Evolutionary conservation across 202 grass and related monocot genomes (phyloP), one percentile per base, ranked within the genome.

Genomic region (Panicum hallii): DNA sequence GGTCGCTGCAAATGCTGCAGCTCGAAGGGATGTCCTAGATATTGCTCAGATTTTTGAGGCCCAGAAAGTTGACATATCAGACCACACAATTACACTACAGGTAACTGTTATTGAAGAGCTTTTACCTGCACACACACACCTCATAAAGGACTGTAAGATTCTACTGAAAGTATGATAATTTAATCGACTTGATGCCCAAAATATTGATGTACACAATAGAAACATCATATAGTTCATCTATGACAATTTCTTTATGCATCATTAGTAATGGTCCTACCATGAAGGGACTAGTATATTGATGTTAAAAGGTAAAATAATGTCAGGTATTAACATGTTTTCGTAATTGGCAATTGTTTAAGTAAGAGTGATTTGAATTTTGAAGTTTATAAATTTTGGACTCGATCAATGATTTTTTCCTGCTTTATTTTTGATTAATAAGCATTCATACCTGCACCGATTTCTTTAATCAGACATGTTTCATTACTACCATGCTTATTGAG

Each of bases 51-150:
- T 94, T 81, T 92, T 94, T 57, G 75, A 88, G 52, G 92, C 92
- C 28, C 87, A 86, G 78, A 81, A 82, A 67, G 92, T 94, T 58
- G 92, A 94, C 90, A 82, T 92, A 80, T 94, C 92, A 20, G 92
- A 90, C 72, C 92, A 94, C 77, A 94, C 92, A 57, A 80, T 94
- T 78, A 94, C 92, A 48, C 87, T 94, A 40, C 78, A 92, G 89
- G 92, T 94, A 87, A 41, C 58, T 61, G 15, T 79, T 81, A 34
- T 41, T 67, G 9, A 74, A 82, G 54, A 9, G 70, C 47, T 30
- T 74, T 75, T 62, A 11, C 45, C 38, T 17, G 4, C 69, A 67
- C 20, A 20, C 63, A 41, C 15, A 20, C 63, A 41, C 15, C 34
- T 63, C 22, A 67, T 79, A 38, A 38, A 38, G 16, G 23, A 63